A percentile compares a stretch with the other conserved stretches of the same genome.
Conservation (phyloP, 192 early-diverging fungal genomes). For the Backusella circina region DNA sequence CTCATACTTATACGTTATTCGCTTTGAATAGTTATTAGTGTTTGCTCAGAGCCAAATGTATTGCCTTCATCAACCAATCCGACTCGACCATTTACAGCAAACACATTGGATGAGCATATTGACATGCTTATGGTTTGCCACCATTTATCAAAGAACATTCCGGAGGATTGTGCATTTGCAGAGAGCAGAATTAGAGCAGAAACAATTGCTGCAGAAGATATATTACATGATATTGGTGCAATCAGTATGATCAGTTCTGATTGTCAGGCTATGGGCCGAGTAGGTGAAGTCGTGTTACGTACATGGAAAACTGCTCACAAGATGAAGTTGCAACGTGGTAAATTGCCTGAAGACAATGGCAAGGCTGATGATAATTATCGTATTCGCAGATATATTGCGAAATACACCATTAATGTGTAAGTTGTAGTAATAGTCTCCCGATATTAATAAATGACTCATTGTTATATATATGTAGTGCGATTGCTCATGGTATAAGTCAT, state of each 20-base stretch:
- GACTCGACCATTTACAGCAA: constrained; percentile 86
- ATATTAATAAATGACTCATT: background rate
- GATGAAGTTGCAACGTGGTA: constrained; percentile 81
- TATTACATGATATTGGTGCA: constrained; percentile 90
- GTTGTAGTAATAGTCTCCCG: constrained; percentile 10
- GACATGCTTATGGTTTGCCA: constrained; percentile 99
- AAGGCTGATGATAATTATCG: constrained; percentile 81
- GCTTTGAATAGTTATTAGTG: constrained; percentile 46
- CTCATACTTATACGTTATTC: background rate
- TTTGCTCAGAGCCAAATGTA: constrained; percentile 75
- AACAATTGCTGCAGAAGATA: constrained; percentile 96
- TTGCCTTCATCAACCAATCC: constrained; percentile 95
- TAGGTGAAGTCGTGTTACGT: constrained; percentile 86
- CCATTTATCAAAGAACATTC: constrained; percentile 85
- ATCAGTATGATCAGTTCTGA: constrained; percentile 92
- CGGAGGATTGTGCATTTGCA: constrained; percentile 95
- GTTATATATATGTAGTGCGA: constrained; percentile 54
- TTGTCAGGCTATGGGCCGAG: constrained; percentile 92
- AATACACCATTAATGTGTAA: constrained; percentile 96
- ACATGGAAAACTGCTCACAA: constrained; percentile 96
- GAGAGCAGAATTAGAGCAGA: constrained; percentile 93
- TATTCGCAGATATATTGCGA: constrained; percentile 87
- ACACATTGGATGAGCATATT: constrained; percentile 95
- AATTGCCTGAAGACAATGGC: constrained; percentile 44
- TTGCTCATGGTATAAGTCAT: constrained; percentile 84